Percentiles rank a stretch among this genome's conserved stretches.
phyloP scores from a whole-genome alignment of 2,329 filamentous ascomycete genomes.

The Lachnellula subtilissima region DNA sequence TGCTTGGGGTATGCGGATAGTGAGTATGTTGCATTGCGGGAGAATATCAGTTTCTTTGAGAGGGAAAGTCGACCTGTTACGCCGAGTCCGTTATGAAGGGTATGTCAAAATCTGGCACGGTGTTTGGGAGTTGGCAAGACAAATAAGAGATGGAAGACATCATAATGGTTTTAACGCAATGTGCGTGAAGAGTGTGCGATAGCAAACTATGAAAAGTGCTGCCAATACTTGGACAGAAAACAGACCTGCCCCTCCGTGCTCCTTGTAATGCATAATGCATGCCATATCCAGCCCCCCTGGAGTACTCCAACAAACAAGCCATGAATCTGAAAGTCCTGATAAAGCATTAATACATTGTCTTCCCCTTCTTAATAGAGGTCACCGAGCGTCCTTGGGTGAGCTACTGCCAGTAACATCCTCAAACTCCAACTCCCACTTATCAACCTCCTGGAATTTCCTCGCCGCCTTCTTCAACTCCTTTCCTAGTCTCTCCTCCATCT shows the following conservation, averaged over 20 bases:
- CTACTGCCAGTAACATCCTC: slow-evolving; percentile 54
- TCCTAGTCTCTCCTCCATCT: slow-evolving; percentile 37
- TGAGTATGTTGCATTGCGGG: slow-evolving; percentile 85
- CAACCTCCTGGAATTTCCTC: slow-evolving; percentile 64
- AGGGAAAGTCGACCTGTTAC: slow-evolving; percentile 29
- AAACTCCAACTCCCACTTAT: slow-evolving; percentile 63
- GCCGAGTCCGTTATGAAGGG: slow-evolving; percentile 20
- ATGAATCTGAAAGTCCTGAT: not conserved
- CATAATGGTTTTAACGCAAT: not conserved
- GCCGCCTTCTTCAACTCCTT: slow-evolving; percentile 49
- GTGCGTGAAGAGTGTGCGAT: not conserved
- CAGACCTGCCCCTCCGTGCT: not conserved
- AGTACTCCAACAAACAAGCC: not conserved
- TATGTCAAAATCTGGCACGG: not conserved
- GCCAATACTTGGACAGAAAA: not conserved
- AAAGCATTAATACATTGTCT: not conserved
- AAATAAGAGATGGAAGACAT: not conserved
- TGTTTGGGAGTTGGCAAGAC: not conserved
- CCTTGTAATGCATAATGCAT: not conserved
- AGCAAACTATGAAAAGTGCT: not conserved
- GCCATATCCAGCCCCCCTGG: not conserved
- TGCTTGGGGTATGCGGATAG: slow-evolving; percentile 88
- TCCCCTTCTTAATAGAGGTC: slow-evolving; percentile 10
- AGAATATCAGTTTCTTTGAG: slow-evolving; percentile 70
- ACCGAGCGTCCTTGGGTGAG: slow-evolving; percentile 49